Percentiles rank a stretch among this genome's conserved stretches.
These are phyloP conservation scores for Fraxinus pennsylvanica DNA, from an alignment of 257 asterid genomes.

Conservation along the genomic window DNA sequence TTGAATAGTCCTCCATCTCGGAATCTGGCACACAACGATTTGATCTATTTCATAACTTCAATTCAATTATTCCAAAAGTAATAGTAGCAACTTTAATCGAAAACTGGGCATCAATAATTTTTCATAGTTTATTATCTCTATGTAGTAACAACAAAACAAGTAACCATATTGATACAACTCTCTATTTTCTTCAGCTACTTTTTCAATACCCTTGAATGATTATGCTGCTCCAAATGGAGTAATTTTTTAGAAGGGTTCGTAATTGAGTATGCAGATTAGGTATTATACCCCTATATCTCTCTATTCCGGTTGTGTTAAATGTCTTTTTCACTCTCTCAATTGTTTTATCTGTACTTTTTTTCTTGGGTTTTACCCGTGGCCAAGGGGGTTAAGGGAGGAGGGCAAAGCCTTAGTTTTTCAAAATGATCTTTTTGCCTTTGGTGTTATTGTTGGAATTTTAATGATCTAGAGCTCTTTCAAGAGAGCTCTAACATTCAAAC, in stretches of 20 bases:
- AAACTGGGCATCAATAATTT: not conserved
- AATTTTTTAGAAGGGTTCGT: not conserved
- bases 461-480: no score
- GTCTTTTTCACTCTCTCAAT: not conserved
- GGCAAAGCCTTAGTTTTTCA: no score
- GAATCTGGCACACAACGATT: conserved; percentile 26
- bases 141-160: not conserved
- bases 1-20: conserved; percentile 12
- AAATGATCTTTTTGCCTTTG: no score
- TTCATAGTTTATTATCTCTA: not conserved
- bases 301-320: conserved; percentile 4
- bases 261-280: not conserved
- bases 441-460: no score
- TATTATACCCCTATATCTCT: not conserved
- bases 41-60: not conserved
- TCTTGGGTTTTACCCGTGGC: no score
- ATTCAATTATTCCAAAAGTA: not conserved
- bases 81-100: not conserved
- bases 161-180: not conserved
- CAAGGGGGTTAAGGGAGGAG: no score
- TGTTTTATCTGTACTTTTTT: no score
- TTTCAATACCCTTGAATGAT: not conserved
- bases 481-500: no score
- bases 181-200: not conserved
- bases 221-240: conserved; percentile 2